These are phyloP conservation scores for Neurospora sp. DNA, from an alignment of 495 filamentous ascomycete genomes.

Conservation along the genomic window DNA sequence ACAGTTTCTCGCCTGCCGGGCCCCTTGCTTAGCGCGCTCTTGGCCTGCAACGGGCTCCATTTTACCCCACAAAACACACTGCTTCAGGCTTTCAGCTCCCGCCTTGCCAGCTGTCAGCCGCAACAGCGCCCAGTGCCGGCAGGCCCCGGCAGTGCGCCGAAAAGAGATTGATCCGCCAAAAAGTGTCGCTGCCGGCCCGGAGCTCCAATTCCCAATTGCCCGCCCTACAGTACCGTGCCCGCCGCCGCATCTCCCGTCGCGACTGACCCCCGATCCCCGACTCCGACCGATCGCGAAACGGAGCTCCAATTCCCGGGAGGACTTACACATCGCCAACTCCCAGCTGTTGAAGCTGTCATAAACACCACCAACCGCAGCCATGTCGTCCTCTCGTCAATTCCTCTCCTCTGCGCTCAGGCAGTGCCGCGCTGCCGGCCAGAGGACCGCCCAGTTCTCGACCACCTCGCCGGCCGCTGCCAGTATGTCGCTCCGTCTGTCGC, in stretches of 20 bases:
- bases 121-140: neutral
- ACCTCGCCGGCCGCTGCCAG: conserved; percentile 2
- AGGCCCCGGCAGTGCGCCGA: conserved; percentile 1
- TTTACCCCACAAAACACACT: neutral
- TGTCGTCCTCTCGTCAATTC: conserved; percentile 7
- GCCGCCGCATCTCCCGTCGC: neutral
- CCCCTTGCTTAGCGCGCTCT: neutral
- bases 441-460: conserved; percentile 7
- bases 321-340: neutral
- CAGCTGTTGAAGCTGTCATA: neutral
- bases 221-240: neutral
- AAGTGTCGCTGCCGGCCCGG: conserved; percentile 1
- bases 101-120: neutral
- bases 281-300: neutral
- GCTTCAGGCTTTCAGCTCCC: neutral
- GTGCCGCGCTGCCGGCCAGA: conserved; percentile 1
- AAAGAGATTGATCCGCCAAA: conserved; percentile 2
- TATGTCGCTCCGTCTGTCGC: neutral
- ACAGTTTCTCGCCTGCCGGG: conserved; percentile 4
- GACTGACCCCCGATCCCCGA: neutral
- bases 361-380: neutral
- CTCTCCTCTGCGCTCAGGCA: conserved; percentile 6
- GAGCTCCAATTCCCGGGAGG: neutral
- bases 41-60: neutral
- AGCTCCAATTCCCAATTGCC: neutral